A percentile compares a stretch with the other conserved stretches of the same genome.
These are phyloP conservation scores for Fonsecaea erecta DNA, from an alignment of 2,329 filamentous ascomycete genomes.

Conservation along the genomic window DNA sequence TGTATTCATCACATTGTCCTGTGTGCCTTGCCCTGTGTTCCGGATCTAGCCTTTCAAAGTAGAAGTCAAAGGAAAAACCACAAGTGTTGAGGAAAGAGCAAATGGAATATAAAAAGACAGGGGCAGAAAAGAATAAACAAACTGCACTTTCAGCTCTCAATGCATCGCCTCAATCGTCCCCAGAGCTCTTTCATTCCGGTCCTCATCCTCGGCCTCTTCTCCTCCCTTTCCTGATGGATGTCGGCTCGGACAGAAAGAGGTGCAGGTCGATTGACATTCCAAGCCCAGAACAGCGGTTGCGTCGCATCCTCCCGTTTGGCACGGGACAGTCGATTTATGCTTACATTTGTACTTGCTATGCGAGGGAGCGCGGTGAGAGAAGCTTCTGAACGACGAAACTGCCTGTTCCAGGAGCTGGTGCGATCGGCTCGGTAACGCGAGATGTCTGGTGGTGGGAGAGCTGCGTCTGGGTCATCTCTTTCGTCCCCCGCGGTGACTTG, in stretches of 20 bases:
- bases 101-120: not conserved
- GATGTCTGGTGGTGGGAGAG: constrained; percentile 24
- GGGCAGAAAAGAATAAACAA: not conserved
- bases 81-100: not conserved
- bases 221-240: not conserved
- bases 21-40: not conserved
- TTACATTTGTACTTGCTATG: not conserved
- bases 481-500: constrained; percentile 1
- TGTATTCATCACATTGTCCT: not conserved
- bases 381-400: not conserved
- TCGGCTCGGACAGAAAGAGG: not conserved
- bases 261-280: not conserved
- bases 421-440: constrained; percentile 15
- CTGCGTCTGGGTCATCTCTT: constrained; percentile 7
- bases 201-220: not conserved
- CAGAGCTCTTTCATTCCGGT: not conserved
- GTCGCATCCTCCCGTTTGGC: not conserved
- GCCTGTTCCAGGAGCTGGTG: not conserved
- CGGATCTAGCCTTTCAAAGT: not conserved
- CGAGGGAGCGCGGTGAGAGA: not conserved
- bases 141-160: not conserved
- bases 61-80: not conserved
- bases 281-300: not conserved
- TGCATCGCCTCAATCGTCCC: not conserved
- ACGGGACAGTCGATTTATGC: not conserved